These are phyloP conservation scores for Eucalyptus marginata DNA, from an alignment of 345 rosid species.

Conservation along the genomic window DNA sequence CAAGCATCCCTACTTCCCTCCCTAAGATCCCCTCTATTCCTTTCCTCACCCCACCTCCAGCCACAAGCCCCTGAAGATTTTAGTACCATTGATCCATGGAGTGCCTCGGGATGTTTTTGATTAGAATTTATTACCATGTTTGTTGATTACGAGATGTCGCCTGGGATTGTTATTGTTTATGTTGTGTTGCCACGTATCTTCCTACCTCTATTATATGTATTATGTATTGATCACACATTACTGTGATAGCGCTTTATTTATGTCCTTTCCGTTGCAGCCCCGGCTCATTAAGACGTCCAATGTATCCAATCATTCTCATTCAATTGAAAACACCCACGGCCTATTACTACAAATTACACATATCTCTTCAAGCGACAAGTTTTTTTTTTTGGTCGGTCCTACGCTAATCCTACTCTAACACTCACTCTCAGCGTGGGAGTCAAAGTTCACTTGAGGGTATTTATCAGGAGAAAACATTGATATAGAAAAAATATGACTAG, in stretches of 20 bases:
- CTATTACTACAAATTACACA: background rate
- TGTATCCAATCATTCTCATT: background rate
- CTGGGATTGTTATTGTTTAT: background rate
- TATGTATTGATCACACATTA: background rate
- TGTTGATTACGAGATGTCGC: background rate
- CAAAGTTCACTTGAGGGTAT: background rate
- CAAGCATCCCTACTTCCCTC: slow-evolving; percentile 12
- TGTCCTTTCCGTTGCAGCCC: accelerated
- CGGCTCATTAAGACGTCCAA: too few species aligned
- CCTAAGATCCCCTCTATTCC: slow-evolving; percentile 1
- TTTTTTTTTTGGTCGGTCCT: too few species aligned
- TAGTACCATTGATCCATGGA: background rate
- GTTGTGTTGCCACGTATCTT: background rate
- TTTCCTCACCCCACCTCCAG: too few species aligned
- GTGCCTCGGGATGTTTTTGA: background rate
- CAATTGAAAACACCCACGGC: background rate
- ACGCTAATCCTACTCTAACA: too few species aligned
- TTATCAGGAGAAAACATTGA: background rate
- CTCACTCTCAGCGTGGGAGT: too few species aligned
- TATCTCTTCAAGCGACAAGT: background rate
- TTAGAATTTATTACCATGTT: background rate
- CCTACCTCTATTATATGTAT: background rate
- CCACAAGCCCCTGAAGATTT: too few species aligned
- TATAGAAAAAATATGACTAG: background rate
- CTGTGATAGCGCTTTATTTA: background rate